Conservation (phyloP, 345 rosid species). For the Euphorbia peplus region DNA sequence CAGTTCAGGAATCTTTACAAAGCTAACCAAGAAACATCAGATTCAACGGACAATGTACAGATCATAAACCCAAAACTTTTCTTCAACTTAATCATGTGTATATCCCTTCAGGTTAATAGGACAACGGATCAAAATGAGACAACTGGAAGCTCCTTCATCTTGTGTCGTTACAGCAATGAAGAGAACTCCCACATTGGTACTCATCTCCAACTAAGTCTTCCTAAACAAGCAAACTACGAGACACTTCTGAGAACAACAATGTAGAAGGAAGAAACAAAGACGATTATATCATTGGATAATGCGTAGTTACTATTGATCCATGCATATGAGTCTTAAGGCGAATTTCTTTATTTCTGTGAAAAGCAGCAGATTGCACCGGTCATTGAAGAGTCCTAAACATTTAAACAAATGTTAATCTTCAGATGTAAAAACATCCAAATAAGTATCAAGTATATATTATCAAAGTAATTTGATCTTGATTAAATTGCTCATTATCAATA, state of each 20-base stretch:
- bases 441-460: slow-evolving; percentile 5
- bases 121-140: slow-evolving; percentile 25
- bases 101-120: slow-evolving; percentile 46
- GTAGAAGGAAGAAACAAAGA: slow-evolving; percentile 15
- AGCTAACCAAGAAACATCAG: not conserved
- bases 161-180: slow-evolving; percentile 20
- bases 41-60: not conserved
- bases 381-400: slow-evolving; percentile 12
- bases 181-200: slow-evolving; percentile 10
- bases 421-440: not conserved
- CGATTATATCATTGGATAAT: not conserved
- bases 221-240: slow-evolving; percentile 17
- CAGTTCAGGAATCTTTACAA: not conserved
- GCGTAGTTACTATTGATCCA: not conserved
- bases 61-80: not conserved
- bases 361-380: slow-evolving; percentile 9
- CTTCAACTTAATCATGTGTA: not conserved
- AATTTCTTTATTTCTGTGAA: not conserved
- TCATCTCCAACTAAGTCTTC: slow-evolving; percentile 16
- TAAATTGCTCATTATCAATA: slow-evolving; percentile 3
- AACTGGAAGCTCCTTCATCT: slow-evolving; percentile 28
- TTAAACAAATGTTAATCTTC: slow-evolving; percentile 4
- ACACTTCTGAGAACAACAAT: slow-evolving; percentile 32
- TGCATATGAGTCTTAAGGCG: slow-evolving; percentile 5
- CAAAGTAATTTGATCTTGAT: not conserved